Evolutionary conservation across 2,329 filamentous ascomycete species (phyloP), one percentile per base, ranked within the genome.

Genomic region (Camillea tinctor): DNA sequence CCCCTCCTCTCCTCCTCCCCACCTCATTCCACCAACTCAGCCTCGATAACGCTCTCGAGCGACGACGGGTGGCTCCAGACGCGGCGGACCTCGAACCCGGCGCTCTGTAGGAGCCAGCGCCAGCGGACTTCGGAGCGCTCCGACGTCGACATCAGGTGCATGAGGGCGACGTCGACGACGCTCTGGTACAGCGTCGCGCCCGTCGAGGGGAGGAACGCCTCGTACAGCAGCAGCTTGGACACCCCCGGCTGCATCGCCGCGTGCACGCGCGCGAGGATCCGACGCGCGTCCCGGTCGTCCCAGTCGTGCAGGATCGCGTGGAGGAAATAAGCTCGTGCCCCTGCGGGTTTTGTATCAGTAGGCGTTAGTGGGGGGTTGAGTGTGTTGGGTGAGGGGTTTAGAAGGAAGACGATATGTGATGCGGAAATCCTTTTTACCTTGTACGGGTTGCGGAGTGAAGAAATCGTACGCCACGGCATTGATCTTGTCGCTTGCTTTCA

Each of bases 211-310:
- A 61, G 44, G n/a, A 59, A 52, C 9, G 56, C 73, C 62, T 79
- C 77, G 36, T 78, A 70, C 3, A 78, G 68, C 1, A 77, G 60
- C 15, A 77, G 62, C 60, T 68, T 74, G 3, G 75, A 77, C 55
- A 77, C 78, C 0, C 72, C 73, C 48, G 50, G 66, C 26, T 71
- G 66, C 71, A 73, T 72, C 20, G 67, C 71, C 1, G 52, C 59
- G 15, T 60, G 60, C 3, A 68, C 59, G n/a, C 62, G 54, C 20
- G 19, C 50, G 13, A 67, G 63, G 70, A 67, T 80, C 71, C 50
- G 50, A 3, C 26, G 20, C 17, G 59, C 61, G 7, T 58, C 56
- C 4, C 51, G 30, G 54, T 68, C 70, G 20, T 69, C 67, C 67
- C 71, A 75, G 62, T 76, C 71, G 58, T 77, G 72, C 23, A 75